Conservation (phyloP, 2,329 filamentous ascomycete genomes). For the Fonsecaea nubica region DNA sequence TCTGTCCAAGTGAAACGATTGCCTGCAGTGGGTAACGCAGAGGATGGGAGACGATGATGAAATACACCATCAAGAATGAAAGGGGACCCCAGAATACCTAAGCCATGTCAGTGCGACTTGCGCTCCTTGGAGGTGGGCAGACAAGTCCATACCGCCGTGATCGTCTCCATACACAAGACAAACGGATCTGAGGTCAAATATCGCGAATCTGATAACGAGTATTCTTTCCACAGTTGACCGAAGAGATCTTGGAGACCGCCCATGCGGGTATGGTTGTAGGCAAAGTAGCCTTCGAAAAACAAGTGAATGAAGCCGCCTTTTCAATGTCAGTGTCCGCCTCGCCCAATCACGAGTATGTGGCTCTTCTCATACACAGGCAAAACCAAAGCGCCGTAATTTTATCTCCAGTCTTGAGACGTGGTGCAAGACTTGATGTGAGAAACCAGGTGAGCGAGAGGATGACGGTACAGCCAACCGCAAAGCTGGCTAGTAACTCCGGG, state of each 20-base stretch:
- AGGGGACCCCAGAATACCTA: conserved; percentile 67
- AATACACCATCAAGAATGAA: conserved; percentile 62
- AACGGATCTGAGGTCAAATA: conserved; percentile 83
- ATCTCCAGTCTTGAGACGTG: conserved; percentile 61
- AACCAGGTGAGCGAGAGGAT: conserved; percentile 66
- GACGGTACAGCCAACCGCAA: conserved; percentile 61
- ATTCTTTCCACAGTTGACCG: conserved; percentile 92
- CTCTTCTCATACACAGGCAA: conserved; percentile 65
- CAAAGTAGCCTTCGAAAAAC: conserved; percentile 86
- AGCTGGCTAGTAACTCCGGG: conserved; percentile 64
- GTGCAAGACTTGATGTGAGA: conserved; percentile 60
- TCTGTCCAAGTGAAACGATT: conserved; percentile 67
- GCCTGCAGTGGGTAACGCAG: conserved; percentile 66
- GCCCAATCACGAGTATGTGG: neutral
- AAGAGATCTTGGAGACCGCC: conserved; percentile 73
- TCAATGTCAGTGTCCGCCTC: conserved; percentile 25
- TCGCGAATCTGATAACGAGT: conserved; percentile 82
- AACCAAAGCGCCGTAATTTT: conserved; percentile 74
- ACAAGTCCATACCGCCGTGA: conserved; percentile 68
- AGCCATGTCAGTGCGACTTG: conserved; percentile 3
- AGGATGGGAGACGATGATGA: conserved; percentile 62
- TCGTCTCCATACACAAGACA: conserved; percentile 83
- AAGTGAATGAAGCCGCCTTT: conserved; percentile 67
- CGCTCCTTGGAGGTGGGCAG: neutral
- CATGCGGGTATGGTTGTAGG: conserved; percentile 70